Conservation (phyloP, 257 asterid species). For the Solanum dulcamara region DNA sequence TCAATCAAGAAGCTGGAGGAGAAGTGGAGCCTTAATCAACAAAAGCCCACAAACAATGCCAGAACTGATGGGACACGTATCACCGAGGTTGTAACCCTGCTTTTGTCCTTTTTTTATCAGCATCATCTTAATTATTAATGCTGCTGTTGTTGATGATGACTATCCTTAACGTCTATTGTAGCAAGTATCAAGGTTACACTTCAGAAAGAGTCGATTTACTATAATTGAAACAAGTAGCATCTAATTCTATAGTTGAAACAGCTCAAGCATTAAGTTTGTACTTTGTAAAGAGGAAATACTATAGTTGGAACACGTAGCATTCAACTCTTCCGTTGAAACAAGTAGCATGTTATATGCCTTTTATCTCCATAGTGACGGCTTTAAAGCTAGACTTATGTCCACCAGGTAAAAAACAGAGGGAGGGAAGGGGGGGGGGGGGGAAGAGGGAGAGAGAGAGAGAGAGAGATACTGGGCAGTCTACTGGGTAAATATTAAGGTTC, state of each 20-base stretch:
- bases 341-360: neutral
- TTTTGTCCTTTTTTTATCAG: neutral
- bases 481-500: neutral
- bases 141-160: neutral
- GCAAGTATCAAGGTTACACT: neutral
- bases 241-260: neutral
- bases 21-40: constrained; percentile 79
- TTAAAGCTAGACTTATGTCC: neutral
- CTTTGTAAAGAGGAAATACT: neutral
- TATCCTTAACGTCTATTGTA: neutral
- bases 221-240: neutral
- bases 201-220: neutral
- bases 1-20: constrained; percentile 96
- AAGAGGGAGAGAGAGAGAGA: neutral
- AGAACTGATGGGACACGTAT: constrained; percentile 1
- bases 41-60: constrained; percentile 46
- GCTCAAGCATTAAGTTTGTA: neutral
- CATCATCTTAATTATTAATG: neutral
- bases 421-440: neutral
- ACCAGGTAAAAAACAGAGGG: neutral
- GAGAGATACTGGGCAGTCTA: neutral
- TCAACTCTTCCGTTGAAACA: neutral
- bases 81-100: constrained; percentile 41
- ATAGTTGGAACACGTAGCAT: neutral
- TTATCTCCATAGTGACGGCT: neutral